Evolutionary conservation across 2,329 filamentous ascomycete species (phyloP), one percentile per base, ranked within the genome.

Genomic region (Drechslerella dactyloides): DNA sequence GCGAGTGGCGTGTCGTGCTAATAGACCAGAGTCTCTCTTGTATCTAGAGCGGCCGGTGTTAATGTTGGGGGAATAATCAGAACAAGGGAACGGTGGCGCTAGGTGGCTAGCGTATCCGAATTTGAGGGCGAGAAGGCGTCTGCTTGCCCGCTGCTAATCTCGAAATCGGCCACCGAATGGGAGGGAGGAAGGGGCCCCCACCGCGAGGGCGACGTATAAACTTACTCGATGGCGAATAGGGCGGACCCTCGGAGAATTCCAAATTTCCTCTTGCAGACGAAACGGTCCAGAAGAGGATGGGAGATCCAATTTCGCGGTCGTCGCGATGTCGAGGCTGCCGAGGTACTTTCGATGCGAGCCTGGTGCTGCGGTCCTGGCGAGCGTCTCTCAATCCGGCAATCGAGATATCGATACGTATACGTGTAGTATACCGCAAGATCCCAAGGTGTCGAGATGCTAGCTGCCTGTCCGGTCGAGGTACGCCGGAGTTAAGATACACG

Each of bases 281-380:
- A 17, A 17, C 13, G 17, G 19, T 19, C 11, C 17, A 23, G 19
- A 23, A 50, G 10, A 27, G 23, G 23, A 23, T 50, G 17, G 46
- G 19, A 4, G 46, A 19, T 50, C 46, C 19, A 21, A 50, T 23
- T 23, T 50, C 11, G 11, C 23, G 8, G 23, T 23, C 19, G 8
- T 50, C 19, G 46, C 30, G 33, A 30, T 60, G 23, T 61, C 35
- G 30, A 15, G 42, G 51, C 44, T 44, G 37, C 57, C 51, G 40
- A 51, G 59, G 65, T 57, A 54, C 37, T 35, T 37, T 70, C 66
- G 66, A 70, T 70, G 66, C 66, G 66, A 70, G 27, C 37, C 54
- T 40, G 58, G 66, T 70, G 51, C 21, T 70, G 35, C 54, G 50
- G 27, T 70, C 62, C 66, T 59, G 58, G 59, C 54, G 58, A 10